Evolutionary conservation across 805 yeast genomes (phyloP), one percentile per base, ranked within the genome.

Genomic region (Lachancea kluyveri): DNA sequence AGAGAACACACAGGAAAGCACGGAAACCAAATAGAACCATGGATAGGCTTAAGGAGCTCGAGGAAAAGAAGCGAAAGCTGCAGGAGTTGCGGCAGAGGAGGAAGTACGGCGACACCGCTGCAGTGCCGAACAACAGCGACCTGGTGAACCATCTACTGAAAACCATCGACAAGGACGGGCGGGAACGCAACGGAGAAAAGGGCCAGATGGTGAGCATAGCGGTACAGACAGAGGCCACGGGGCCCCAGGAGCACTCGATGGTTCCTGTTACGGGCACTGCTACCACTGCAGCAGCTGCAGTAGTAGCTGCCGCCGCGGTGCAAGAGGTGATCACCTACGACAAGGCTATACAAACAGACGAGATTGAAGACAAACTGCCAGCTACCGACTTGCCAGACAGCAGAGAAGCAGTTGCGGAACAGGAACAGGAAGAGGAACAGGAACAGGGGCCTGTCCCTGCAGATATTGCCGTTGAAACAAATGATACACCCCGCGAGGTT

Each of bases 41-140:
- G 41, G 52, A 58, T 23, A 45, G 58, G 28, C 46, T 70, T 39
- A 40, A 53, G 21, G 65, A 59, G 30, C 67, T 77, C 25, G 80
- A 75, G 45, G 72, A 70, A 32, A 74, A 75, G 41, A 59, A 64
- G 35, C 67, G 62, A 26, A 62, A 67, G 32, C 50, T 77, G 20
- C 72, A 71, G 19, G 73, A 70, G 49, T 59, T 77, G n/a, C 55
- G 74, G 21, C 63, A 62, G 22, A 67, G 64, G 42, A 49, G 79
- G 19, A 68, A 60, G 30, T 58, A 50, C 35, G 50, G 54, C 16
- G 54, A 43, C 26, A 22, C 12, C 24, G 29, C 26, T 17, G 33
- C 10, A 17, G 30, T 32, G 12, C 34, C 13, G 12, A 22, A n/a
- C n/a, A n/a, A n/a, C n/a, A n/a, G n/a, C n/a, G n/a, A 36, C 8